These are phyloP conservation scores for Rhizopogon vinicolor DNA, from an alignment of 768 basidiomycete species.

Conservation along the genomic window DNA sequence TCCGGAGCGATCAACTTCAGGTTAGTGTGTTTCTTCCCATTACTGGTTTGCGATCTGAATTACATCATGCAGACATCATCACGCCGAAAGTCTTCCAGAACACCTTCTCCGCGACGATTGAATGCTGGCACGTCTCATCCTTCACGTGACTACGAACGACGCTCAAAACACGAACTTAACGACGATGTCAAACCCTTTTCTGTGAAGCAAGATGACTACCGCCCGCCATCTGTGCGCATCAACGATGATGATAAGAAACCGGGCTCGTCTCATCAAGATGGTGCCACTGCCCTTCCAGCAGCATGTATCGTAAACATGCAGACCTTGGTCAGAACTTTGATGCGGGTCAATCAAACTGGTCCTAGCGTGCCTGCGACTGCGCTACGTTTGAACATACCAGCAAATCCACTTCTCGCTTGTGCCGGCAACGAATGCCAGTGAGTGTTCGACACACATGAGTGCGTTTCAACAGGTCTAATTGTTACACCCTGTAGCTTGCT, in stretches of 20 bases:
- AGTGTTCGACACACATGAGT: constrained; percentile 11
- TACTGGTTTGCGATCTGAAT: neutral
- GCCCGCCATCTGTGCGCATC: neutral
- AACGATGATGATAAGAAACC: neutral
- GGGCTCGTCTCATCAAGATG: neutral
- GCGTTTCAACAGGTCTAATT: neutral
- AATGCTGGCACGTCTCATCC: neutral
- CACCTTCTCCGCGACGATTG: constrained; percentile 7
- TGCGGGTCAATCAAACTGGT: constrained; percentile 25
- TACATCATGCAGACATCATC: constrained; percentile 7
- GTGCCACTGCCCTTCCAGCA: constrained; percentile 7
- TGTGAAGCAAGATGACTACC: neutral
- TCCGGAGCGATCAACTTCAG: constrained; percentile 5
- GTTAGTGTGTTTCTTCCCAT: constrained; percentile 3
- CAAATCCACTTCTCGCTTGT: constrained; percentile 34
- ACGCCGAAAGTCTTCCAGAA: constrained; percentile 2
- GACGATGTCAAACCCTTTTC: neutral
- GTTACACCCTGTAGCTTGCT: constrained; percentile 26
- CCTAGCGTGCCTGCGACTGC: constrained; percentile 27
- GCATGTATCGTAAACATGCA: constrained; percentile 40
- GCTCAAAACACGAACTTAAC: neutral
- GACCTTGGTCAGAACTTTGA: constrained; percentile 33
- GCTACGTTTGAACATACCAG: constrained; percentile 26
- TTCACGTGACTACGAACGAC: neutral
- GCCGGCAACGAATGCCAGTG: constrained; percentile 52